Evolutionary conservation across 441 rosid species (phyloP).

Genomic region (Eruca vesicaria): DNA sequence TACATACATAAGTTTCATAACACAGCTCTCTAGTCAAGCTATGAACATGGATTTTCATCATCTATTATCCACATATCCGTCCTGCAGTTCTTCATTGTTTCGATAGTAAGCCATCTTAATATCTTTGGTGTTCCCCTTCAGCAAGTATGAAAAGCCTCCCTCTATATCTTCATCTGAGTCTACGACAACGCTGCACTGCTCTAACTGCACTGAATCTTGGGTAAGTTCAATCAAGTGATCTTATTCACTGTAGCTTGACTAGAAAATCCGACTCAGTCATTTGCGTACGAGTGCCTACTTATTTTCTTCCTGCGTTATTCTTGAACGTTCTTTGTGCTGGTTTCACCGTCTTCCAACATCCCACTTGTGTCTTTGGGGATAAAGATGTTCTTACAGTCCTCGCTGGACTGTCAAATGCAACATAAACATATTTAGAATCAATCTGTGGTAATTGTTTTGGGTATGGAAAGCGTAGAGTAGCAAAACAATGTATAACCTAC

Average conservation of each 20-base stretch:
- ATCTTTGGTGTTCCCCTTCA: slow-evolving; percentile 62
- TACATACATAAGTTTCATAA: background rate
- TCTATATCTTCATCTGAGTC: slow-evolving; percentile 87
- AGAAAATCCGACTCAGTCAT: no score
- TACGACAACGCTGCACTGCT: slow-evolving; percentile 38
- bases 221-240: background rate
- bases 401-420: slow-evolving; percentile 46
- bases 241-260: background rate
- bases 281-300: no score
- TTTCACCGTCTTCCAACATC: slow-evolving; percentile 67
- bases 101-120: background rate
- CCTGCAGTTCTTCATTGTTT: slow-evolving; percentile 4
- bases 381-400: slow-evolving; percentile 27
- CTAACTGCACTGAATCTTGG: slow-evolving; percentile 44
- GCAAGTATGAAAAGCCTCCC: slow-evolving; percentile 71
- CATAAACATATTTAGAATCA: slow-evolving; percentile 3
- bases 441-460: background rate
- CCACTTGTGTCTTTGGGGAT: slow-evolving; percentile 48
- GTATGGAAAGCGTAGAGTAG: background rate
- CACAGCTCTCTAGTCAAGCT: background rate
- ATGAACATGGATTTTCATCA: background rate
- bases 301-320: slow-evolving; percentile 19
- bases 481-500: slow-evolving; percentile 40
- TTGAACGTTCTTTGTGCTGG: slow-evolving; percentile 29
- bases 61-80: background rate